A percentile compares a stretch with the other conserved stretches of the same genome.
Conservation (phyloP, 345 rosid species). For the Triadica sebifera region DNA sequence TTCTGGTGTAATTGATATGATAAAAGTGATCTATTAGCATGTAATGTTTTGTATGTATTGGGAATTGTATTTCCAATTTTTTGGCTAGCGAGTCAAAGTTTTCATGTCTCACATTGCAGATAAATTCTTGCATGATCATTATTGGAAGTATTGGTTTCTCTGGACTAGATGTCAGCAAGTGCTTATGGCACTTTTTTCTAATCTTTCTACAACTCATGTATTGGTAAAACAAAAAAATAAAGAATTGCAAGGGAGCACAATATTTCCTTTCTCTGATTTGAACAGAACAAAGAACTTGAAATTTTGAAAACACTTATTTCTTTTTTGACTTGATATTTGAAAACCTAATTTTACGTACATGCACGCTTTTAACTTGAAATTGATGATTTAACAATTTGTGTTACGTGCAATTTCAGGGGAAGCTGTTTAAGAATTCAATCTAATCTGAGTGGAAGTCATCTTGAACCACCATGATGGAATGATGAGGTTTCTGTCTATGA, state of each 20-base stretch:
- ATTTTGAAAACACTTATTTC: no score
- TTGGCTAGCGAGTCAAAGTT: not conserved
- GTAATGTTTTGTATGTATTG: not conserved
- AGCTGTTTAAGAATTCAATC: slow-evolving; percentile 5
- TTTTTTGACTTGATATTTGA: no score
- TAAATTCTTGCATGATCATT: not conserved
- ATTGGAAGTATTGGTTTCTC: not conserved
- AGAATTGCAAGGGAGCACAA: no score
- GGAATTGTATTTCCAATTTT: no score
- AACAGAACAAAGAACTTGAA: not conserved
- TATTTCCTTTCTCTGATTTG: not conserved
- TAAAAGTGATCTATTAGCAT: not conserved
- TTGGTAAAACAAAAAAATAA: no score
- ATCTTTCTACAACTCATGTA: not conserved
- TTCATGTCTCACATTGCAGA: not conserved
- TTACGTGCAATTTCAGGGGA: slow-evolving; percentile 21
- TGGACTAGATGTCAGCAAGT: not conserved
- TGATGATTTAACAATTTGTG: not conserved
- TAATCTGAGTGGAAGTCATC: not conserved
- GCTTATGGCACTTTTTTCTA: not conserved
- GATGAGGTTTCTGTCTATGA: not conserved
- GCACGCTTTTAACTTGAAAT: not conserved
- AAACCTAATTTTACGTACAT: not conserved
- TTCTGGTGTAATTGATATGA: not conserved
- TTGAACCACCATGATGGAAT: not conserved